Conservation (phyloP, 352 stramenopile genomes). For the Phytophthora lateralis region DNA sequence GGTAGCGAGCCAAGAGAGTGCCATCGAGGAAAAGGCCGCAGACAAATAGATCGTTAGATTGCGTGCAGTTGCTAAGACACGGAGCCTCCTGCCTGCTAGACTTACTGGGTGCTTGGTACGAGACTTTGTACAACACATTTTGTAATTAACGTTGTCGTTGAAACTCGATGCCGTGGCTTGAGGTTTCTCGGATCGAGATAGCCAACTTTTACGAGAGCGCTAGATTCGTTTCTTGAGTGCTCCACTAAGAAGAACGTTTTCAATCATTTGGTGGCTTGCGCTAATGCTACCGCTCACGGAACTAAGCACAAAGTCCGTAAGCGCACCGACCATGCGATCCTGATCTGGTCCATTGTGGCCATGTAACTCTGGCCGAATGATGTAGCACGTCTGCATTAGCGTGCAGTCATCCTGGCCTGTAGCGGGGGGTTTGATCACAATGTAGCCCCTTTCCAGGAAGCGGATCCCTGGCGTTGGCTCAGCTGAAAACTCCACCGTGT, state of each 20-base stretch:
- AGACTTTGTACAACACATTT: conserved; percentile 37
- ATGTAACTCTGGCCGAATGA: conserved; percentile 44
- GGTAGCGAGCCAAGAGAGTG: conserved; percentile 15
- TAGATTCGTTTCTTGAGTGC: conserved; percentile 32
- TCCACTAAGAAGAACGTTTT: conserved; percentile 49
- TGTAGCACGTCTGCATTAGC: conserved; percentile 50
- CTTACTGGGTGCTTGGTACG: conserved; percentile 18
- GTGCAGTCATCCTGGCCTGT: conserved; percentile 30
- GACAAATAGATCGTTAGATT: conserved; percentile 22
- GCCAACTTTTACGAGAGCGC: neutral
- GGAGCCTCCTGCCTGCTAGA: conserved; percentile 11
- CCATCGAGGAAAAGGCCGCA: conserved; percentile 15
- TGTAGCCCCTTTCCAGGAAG: conserved; percentile 50
- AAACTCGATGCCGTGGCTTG: conserved; percentile 4
- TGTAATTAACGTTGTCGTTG: conserved; percentile 28
- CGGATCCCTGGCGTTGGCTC: conserved; percentile 39
- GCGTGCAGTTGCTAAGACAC: conserved; percentile 23
- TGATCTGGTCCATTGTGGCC: conserved; percentile 34
- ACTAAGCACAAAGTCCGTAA: conserved; percentile 60
- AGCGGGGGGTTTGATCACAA: conserved; percentile 42
- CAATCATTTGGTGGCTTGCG: conserved; percentile 57
- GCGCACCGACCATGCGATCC: conserved; percentile 40
- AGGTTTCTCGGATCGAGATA: neutral
- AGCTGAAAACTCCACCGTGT: conserved; percentile 45
- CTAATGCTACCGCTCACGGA: conserved; percentile 45